phyloP scores from a whole-genome alignment of 345 rosid genomes.

The Populus deltoides region DNA sequence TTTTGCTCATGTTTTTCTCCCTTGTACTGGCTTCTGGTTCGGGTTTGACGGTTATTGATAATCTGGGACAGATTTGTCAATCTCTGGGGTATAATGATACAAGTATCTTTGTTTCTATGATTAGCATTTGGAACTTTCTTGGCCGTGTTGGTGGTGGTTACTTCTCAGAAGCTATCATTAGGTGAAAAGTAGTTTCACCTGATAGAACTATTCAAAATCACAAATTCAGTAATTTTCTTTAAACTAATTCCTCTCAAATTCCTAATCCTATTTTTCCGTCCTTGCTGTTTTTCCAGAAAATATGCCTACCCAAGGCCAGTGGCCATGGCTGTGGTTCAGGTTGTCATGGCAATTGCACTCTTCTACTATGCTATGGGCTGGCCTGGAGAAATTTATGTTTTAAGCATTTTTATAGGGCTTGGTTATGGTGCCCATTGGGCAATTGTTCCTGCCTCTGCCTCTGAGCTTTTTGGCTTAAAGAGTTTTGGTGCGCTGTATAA shows the following conservation, averaged over 20 bases:
- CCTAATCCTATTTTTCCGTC: too few species aligned
- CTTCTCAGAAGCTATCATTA: conserved; percentile 84
- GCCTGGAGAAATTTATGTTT: conserved; percentile 90
- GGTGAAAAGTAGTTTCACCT: conserved; percentile 38
- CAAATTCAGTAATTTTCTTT: neutral
- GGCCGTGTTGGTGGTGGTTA: conserved; percentile 97
- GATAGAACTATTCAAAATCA: too few species aligned
- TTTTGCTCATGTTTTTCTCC: conserved; percentile 91
- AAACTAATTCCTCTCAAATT: neutral
- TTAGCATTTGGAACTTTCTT: conserved; percentile 98
- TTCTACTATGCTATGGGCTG: conserved; percentile 83
- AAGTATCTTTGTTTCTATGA: conserved; percentile 88
- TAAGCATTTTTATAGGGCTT: conserved; percentile 82
- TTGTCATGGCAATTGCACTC: conserved; percentile 86
- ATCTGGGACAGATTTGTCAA: conserved; percentile 95
- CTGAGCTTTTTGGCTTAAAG: conserved; percentile 65
- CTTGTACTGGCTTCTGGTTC: conserved; percentile 93
- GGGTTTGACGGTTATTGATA: conserved; percentile 93
- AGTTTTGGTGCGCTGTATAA: conserved; percentile 73
- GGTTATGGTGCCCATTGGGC: conserved; percentile 95
- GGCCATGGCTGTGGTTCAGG: conserved; percentile 80
- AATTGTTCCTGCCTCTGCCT: neutral
- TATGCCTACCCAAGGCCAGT: conserved; percentile 84
- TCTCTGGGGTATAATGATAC: conserved; percentile 80
- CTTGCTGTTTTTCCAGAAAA: conserved; percentile 41